Percentiles rank a stretch among this genome's conserved stretches.
These are phyloP conservation scores for Geranium incanum DNA, from an alignment of 441 rosid genomes.

Conservation along the genomic window DNA sequence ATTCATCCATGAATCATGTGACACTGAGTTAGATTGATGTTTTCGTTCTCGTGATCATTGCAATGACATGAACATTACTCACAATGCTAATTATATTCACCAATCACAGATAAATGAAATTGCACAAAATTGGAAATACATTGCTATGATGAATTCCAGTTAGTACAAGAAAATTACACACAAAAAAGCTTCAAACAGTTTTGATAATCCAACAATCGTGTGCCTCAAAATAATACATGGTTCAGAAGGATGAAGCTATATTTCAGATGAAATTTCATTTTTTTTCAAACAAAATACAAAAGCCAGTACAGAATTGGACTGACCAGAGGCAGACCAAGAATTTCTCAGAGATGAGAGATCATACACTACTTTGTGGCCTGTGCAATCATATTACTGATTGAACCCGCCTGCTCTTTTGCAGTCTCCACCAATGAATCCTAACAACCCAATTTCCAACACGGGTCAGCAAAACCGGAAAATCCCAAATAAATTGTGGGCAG, in stretches of 20 bases:
- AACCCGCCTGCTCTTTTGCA: conserved; percentile 59
- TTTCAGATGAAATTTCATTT: conserved; percentile 14
- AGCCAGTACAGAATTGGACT: neutral
- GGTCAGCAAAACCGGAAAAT: conserved; percentile 13
- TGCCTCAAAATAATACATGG: neutral
- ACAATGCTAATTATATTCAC: too few relatives aligned
- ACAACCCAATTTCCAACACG: conserved; percentile 10
- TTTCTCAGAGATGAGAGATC: neutral
- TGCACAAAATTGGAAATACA: too few relatives aligned
- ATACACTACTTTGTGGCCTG: conserved; percentile 52
- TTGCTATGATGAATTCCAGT: too few relatives aligned
- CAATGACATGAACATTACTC: too few relatives aligned
- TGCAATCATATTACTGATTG: conserved; percentile 59
- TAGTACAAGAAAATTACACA: neutral
- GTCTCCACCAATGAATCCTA: conserved; percentile 64
- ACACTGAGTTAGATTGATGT: too few relatives aligned
- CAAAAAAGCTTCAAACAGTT: neutral
- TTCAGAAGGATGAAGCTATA: neutral
- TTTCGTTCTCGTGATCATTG: too few relatives aligned
- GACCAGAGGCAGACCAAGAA: conserved; percentile 11
- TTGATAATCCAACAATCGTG: neutral
- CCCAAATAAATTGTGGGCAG: neutral
- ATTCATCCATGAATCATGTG: too few relatives aligned
- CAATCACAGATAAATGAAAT: too few relatives aligned
- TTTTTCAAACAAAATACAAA: conserved; percentile 12